Percentiles rank a stretch among this genome's conserved stretches.
These are phyloP conservation scores for Aphanocladium album DNA, from an alignment of 2,329 filamentous ascomycete species.

Conservation along the genomic window DNA sequence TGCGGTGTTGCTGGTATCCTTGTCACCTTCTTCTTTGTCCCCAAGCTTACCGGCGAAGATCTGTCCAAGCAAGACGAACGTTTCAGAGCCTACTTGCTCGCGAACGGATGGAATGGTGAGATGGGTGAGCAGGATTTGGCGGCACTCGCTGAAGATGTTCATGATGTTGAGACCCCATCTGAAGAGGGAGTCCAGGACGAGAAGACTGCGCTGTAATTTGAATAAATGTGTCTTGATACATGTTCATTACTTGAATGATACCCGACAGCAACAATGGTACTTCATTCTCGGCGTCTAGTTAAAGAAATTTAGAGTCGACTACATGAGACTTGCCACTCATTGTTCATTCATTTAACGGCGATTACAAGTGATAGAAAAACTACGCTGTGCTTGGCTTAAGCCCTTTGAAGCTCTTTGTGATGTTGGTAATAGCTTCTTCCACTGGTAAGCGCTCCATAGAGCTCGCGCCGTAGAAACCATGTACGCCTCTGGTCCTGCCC, in stretches of 20 bases:
- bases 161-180: neutral
- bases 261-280: no score
- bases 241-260: neutral
- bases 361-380: no score
- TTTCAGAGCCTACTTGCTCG: slow-evolving; percentile 39
- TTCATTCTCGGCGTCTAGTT: no score
- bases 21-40: slow-evolving; percentile 44
- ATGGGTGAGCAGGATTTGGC: slow-evolving; percentile 29
- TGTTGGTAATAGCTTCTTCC: slow-evolving; percentile 55
- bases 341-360: neutral
- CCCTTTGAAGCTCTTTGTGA: slow-evolving; percentile 25
- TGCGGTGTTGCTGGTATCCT: slow-evolving; percentile 42
- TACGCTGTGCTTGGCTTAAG: slow-evolving; percentile 3
- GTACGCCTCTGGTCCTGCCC: slow-evolving; percentile 54
- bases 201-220: neutral
- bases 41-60: slow-evolving; percentile 41
- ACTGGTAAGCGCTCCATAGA: slow-evolving; percentile 66
- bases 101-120: slow-evolving; percentile 41
- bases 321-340: neutral
- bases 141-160: slow-evolving; percentile 1
- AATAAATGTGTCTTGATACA: neutral
- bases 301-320: no score
- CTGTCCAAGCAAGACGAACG: slow-evolving; percentile 36
- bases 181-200: neutral
- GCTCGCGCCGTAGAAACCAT: slow-evolving; percentile 68